phyloP scores from a whole-genome alignment of 345 rosid genomes.

The rapeseed (Brassica napus) region Da-Ae NC_063440.1:20870501-20871000 shows the following conservation, averaged over 20 bases:
- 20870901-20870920: not conserved
- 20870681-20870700: conserved; percentile 11
- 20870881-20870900: not conserved
- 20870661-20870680: conserved; percentile 8
- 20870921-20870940: too few species aligned
- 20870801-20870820: not conserved
- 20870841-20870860: not conserved
- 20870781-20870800: not conserved
- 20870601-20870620: conserved; percentile 67
- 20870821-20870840: not conserved
- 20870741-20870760: not conserved
- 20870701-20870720: conserved; percentile 28
- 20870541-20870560: conserved; percentile 60
- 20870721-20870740: conserved; percentile 7
- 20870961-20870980: not conserved
- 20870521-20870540: conserved; percentile 60
- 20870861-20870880: too few species aligned
- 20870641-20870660: conserved; percentile 43
- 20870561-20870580: conserved; percentile 56
- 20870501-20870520: conserved; percentile 52
- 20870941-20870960: not conserved
- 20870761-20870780: not conserved
- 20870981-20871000: not conserved
- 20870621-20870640: conserved; percentile 47
- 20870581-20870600: conserved; percentile 61